Evolutionary conservation across 2,329 filamentous ascomycete genomes (phyloP).

Genomic region (Penicillium rolfsii): DNA sequence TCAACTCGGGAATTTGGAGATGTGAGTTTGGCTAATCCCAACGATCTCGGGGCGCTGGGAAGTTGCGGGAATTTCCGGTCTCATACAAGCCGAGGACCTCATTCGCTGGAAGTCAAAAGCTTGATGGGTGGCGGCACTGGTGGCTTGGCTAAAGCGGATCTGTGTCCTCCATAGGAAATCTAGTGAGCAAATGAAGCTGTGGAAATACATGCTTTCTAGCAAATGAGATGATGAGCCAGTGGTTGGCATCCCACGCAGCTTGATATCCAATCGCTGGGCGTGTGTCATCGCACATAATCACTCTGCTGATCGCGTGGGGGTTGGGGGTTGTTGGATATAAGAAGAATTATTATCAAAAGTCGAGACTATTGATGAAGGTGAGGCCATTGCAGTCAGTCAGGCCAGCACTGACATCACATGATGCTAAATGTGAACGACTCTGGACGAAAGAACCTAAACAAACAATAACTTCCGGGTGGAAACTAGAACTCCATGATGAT

Average conservation of each 20-base stretch:
- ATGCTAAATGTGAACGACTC: not conserved
- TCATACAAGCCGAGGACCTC: slow-evolving; percentile 16
- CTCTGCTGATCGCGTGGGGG: not conserved
- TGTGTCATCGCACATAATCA: not conserved
- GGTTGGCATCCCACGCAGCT: not conserved
- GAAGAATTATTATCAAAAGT: not conserved
- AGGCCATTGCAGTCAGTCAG: not conserved
- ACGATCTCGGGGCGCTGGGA: slow-evolving; percentile 1
- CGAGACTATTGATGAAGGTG: not conserved
- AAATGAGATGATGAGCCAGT: not conserved
- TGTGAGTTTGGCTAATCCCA: not conserved
- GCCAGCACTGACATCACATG: not conserved
- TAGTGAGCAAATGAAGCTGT: not conserved
- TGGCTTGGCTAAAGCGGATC: slow-evolving; percentile 17
- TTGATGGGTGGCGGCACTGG: slow-evolving; percentile 3
- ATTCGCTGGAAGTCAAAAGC: slow-evolving; percentile 16
- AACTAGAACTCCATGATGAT: not conserved
- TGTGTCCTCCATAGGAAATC: not conserved
- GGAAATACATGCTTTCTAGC: too few relatives aligned
- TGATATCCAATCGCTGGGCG: not conserved
- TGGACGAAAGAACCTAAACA: not conserved
- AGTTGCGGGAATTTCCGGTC: slow-evolving; percentile 18
- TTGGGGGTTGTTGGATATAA: not conserved
- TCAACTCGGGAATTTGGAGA: not conserved
- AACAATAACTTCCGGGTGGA: not conserved